phyloP scores from a whole-genome alignment of 495 filamentous ascomycete species.

The Penicillium egyptiacum region DNA sequence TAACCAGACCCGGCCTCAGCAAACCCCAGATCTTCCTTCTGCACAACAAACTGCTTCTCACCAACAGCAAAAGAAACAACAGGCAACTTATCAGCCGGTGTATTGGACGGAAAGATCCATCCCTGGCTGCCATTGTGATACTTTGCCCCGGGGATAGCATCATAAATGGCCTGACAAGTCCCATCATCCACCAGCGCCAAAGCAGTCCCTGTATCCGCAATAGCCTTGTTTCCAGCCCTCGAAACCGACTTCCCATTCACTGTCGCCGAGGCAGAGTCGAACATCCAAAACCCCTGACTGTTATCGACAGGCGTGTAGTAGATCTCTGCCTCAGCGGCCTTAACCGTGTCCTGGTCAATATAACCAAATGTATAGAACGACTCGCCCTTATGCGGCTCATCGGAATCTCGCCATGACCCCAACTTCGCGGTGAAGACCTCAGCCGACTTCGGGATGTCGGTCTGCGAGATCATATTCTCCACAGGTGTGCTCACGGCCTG shows the following conservation, averaged over 20 bases:
- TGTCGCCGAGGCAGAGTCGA: slow-evolving; percentile 58
- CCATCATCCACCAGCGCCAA: slow-evolving; percentile 68
- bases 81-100: slow-evolving; percentile 60
- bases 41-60: slow-evolving; percentile 61
- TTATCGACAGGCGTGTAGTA: slow-evolving; percentile 67
- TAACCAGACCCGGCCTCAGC: slow-evolving; percentile 57
- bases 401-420: slow-evolving; percentile 59
- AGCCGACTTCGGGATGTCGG: slow-evolving; percentile 59
- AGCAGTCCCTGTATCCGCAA: slow-evolving; percentile 78
- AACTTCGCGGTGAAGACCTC: slow-evolving; percentile 77
- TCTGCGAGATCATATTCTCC: slow-evolving; percentile 72
- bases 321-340: slow-evolving; percentile 53
- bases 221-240: slow-evolving; percentile 67
- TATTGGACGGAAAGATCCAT: slow-evolving; percentile 62
- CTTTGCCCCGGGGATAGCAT: slow-evolving; percentile 63
- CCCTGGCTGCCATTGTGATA: slow-evolving; percentile 67
- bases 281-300: slow-evolving; percentile 71
- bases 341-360: slow-evolving; percentile 66
- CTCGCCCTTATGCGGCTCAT: slow-evolving; percentile 53
- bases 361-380: slow-evolving; percentile 82
- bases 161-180: slow-evolving; percentile 67
- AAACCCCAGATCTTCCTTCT: slow-evolving; percentile 72
- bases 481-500: slow-evolving; percentile 64
- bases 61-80: slow-evolving; percentile 69
- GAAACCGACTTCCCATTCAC: slow-evolving; percentile 60